phyloP scores from a whole-genome alignment of 192 early-diverging fungal species.

The Helicostylum pulchrum region DNA sequence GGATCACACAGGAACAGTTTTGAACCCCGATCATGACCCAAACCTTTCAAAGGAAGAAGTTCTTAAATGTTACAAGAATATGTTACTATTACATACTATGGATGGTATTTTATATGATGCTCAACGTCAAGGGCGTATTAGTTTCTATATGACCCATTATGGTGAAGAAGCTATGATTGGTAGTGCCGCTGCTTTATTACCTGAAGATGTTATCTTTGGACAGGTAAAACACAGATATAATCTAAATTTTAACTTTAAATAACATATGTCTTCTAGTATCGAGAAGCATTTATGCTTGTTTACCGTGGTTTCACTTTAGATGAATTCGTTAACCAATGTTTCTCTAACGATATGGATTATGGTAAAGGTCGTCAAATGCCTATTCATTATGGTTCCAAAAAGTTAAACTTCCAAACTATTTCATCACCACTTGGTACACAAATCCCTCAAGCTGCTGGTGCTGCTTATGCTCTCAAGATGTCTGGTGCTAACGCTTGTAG shows the following conservation, averaged over 20 bases:
- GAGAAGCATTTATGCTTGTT: constrained; percentile 90
- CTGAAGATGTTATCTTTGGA: constrained; percentile 92
- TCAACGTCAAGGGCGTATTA: constrained; percentile 96
- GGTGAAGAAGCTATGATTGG: constrained; percentile 97
- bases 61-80: constrained; percentile 74
- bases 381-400: constrained; percentile 89
- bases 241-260: neutral
- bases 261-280: constrained; percentile 60
- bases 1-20: constrained; percentile 80
- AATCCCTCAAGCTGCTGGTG: constrained; percentile 95
- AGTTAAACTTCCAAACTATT: constrained; percentile 91
- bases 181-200: constrained; percentile 80
- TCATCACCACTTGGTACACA: constrained; percentile 96
- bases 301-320: constrained; percentile 94
- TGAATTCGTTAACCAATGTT: constrained; percentile 97
- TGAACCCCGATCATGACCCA: constrained; percentile 67
- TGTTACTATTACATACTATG: constrained; percentile 89
- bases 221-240: constrained; percentile 49
- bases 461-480: constrained; percentile 91
- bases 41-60: constrained; percentile 72
- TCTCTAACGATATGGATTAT: constrained; percentile 80
- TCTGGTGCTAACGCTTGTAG: constrained; percentile 73
- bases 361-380: constrained; percentile 99
- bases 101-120: constrained; percentile 96
- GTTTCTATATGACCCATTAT: constrained; percentile 99